Percentiles rank a stretch among this genome's conserved stretches.
Evolutionary conservation across 2,329 filamentous ascomycete genomes (phyloP).

Genomic region (Xylaria sp.): DNA sequence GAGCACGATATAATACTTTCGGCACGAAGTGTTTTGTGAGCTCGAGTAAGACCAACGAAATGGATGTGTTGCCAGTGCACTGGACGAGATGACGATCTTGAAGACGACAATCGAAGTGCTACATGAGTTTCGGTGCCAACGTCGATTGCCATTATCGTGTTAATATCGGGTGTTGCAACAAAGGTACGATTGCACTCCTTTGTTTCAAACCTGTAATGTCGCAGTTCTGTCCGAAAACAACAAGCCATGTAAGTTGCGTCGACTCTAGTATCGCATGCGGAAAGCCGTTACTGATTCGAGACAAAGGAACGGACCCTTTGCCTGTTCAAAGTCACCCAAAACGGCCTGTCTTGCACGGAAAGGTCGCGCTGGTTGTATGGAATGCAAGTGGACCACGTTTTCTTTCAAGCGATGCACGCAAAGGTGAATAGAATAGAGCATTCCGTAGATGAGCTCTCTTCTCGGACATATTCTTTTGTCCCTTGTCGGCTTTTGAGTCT

Average conservation of each 20-base stretch:
- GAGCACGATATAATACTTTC: background rate
- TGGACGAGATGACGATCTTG: background rate
- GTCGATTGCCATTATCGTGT: conserved; percentile 6
- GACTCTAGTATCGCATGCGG: conserved; percentile 7
- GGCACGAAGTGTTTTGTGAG: background rate
- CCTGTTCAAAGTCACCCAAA: background rate
- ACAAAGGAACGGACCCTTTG: conserved; percentile 3
- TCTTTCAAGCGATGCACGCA: background rate
- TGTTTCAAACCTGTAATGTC: conserved; percentile 3
- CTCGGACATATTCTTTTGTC: background rate
- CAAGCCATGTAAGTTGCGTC: background rate
- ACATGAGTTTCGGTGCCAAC: background rate
- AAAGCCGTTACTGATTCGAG: background rate
- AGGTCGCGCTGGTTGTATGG: background rate
- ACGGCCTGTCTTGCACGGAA: background rate
- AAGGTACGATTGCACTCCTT: conserved; percentile 10
- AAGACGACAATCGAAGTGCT: background rate
- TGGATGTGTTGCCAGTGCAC: background rate
- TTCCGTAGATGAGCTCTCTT: background rate
- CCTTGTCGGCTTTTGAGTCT: background rate
- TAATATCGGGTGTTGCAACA: conserved; percentile 10
- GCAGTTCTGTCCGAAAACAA: conserved; percentile 12
- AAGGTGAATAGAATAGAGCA: background rate
- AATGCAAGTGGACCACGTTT: conserved; percentile 3
- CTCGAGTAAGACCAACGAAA: background rate